These are phyloP conservation scores for Fusarium falciforme DNA, from an alignment of 2,329 filamentous ascomycete genomes.

Conservation along the genomic window DNA sequence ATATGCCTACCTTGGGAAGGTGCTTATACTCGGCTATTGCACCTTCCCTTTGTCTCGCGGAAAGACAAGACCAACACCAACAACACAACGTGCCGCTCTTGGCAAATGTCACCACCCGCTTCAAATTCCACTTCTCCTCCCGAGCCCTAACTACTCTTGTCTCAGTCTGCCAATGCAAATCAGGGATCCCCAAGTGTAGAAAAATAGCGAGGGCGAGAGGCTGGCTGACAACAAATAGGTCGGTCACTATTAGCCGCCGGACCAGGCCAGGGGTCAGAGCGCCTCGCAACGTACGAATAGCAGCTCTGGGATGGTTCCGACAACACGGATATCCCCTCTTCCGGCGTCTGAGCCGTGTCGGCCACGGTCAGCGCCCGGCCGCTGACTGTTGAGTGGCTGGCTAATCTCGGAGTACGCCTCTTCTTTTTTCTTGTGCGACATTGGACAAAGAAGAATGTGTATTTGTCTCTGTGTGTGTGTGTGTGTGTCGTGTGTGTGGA, in stretches of 20 bases:
- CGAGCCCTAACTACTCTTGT: not conserved
- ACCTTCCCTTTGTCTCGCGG: not conserved
- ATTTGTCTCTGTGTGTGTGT: constrained; percentile 3
- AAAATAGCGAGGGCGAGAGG: constrained; percentile 13
- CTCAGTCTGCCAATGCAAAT: not conserved
- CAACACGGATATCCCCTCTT: constrained; percentile 12
- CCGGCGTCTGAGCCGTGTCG: constrained; percentile 4
- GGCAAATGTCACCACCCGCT: not conserved
- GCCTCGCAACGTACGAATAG: constrained; percentile 8
- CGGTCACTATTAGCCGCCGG: not conserved
- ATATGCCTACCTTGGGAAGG: not conserved
- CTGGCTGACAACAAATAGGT: constrained; percentile 24
- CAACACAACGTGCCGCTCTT: constrained; percentile 11
- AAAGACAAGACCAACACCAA: not conserved
- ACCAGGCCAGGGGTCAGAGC: not conserved
- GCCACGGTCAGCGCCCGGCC: constrained; percentile 8
- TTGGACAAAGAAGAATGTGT: constrained; percentile 17
- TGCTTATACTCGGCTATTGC: not conserved
- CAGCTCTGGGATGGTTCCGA: constrained; percentile 14
- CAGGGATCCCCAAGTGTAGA: not conserved
- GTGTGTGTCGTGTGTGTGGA: not conserved
- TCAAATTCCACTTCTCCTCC: not conserved
- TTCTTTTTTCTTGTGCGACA: not conserved
- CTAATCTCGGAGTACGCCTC: not conserved
- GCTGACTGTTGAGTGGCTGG: constrained; percentile 5